These are phyloP conservation scores for Yamadazyma dushanensis DNA, from an alignment of 1,139 yeast genomes.

Conservation along the genomic window DNA sequence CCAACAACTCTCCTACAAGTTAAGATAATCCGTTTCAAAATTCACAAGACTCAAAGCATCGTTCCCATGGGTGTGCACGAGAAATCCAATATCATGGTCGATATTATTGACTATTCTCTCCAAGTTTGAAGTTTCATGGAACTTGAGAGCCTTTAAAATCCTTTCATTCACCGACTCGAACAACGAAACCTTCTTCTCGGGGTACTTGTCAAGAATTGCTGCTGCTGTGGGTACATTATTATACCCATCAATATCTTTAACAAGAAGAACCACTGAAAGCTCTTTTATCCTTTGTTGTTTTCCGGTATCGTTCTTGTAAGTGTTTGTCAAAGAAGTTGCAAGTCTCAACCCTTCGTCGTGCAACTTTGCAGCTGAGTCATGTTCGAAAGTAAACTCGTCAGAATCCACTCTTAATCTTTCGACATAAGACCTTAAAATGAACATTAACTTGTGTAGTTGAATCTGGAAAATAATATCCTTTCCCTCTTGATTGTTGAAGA, in stretches of 20 bases:
- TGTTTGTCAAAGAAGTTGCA: conserved; percentile 47
- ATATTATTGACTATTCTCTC: conserved; percentile 36
- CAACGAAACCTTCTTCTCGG: conserved; percentile 20
- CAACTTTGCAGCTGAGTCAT: conserved; percentile 14
- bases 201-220: conserved; percentile 22
- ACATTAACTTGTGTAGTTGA: conserved; percentile 50
- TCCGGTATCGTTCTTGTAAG: conserved; percentile 15
- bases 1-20: too few species aligned
- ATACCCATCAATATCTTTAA: conserved; percentile 23
- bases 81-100: conserved; percentile 30
- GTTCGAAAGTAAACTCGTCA: conserved; percentile 21
- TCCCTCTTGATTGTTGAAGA: conserved; percentile 35
- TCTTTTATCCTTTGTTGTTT: conserved; percentile 21
- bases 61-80: conserved; percentile 32
- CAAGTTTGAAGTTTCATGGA: conserved; percentile 28
- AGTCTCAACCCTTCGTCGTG: conserved; percentile 27
- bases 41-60: conserved; percentile 39
- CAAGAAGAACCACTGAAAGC: conserved; percentile 30
- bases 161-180: conserved; percentile 27
- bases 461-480: conserved; percentile 53
- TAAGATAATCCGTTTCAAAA: conserved; percentile 38
- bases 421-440: conserved; percentile 23
- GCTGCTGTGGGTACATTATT: conserved; percentile 25
- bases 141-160: conserved; percentile 30
- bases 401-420: conserved; percentile 19